phyloP scores from a whole-genome alignment of 2,329 filamentous ascomycete species.

The Colletotrichum eleusines region DNA sequence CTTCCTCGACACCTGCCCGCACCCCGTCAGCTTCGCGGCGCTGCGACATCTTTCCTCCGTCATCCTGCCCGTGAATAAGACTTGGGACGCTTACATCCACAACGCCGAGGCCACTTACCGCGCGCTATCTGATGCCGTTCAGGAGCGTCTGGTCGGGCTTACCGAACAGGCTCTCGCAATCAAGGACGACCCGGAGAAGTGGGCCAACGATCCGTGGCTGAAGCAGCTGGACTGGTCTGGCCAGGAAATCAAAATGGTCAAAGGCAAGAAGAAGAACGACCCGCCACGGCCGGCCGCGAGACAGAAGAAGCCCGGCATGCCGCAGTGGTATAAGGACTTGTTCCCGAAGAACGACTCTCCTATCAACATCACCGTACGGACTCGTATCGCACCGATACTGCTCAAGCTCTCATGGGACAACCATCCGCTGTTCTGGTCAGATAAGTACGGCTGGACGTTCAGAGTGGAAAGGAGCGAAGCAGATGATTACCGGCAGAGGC shows the following conservation, averaged over 20 bases:
- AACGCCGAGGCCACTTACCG: slow-evolving; percentile 90
- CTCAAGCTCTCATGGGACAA: slow-evolving; percentile 90
- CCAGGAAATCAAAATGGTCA: slow-evolving; percentile 91
- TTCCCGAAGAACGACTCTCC: slow-evolving; percentile 76
- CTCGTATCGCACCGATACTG: slow-evolving; percentile 86
- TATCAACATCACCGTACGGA: slow-evolving; percentile 86
- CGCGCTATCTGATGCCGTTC: slow-evolving; percentile 80
- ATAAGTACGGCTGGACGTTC: slow-evolving; percentile 94
- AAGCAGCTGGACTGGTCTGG: slow-evolving; percentile 95
- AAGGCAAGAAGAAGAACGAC: slow-evolving; percentile 89
- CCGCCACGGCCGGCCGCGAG: slow-evolving; percentile 80
- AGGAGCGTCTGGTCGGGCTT: slow-evolving; percentile 78
- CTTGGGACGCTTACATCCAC: slow-evolving; percentile 87
- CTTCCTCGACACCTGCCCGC: slow-evolving; percentile 90
- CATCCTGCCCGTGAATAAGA: slow-evolving; percentile 88
- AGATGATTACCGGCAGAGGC: slow-evolving; percentile 75
- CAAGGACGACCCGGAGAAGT: slow-evolving; percentile 76
- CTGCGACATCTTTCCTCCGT: slow-evolving; percentile 93
- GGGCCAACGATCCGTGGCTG: slow-evolving; percentile 88
- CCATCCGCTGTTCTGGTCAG: slow-evolving; percentile 91
- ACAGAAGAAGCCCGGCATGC: slow-evolving; percentile 96
- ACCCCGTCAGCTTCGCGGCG: slow-evolving; percentile 96
- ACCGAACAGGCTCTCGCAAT: slow-evolving; percentile 82
- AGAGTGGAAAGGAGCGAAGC: slow-evolving; percentile 74
- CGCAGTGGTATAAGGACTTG: slow-evolving; percentile 94